These are phyloP conservation scores for Yamadazyma tumulicola DNA, from an alignment of 805 yeast species.

Conservation along the genomic window DNA sequence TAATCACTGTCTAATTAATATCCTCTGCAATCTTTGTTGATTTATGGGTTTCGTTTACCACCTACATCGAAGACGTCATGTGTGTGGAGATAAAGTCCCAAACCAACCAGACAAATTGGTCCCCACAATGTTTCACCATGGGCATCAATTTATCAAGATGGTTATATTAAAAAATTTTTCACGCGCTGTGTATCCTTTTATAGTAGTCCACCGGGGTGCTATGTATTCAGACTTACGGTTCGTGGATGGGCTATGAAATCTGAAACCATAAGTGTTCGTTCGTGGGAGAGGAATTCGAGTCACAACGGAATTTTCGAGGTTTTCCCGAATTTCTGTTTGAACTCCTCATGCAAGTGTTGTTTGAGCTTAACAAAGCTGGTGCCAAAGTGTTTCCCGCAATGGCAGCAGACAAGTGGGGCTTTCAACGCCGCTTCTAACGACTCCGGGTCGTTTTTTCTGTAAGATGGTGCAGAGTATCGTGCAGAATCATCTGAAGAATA, in stretches of 20 bases:
- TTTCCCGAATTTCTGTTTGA: constrained; percentile 12
- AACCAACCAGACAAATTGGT: background rate
- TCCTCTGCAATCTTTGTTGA: constrained; percentile 27
- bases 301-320: background rate
- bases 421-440: constrained; percentile 14
- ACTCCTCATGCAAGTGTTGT: constrained; percentile 25
- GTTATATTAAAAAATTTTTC: too few relatives aligned
- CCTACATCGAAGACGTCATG: constrained; percentile 32
- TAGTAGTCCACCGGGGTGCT: too few relatives aligned
- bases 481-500: background rate
- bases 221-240: too few relatives aligned
- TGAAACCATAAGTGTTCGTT: too few relatives aligned
- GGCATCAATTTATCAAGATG: too few relatives aligned
- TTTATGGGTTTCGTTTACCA: constrained; percentile 43
- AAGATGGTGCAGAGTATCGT: background rate
- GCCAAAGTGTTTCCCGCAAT: constrained; percentile 25
- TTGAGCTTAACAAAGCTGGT: constrained; percentile 23
- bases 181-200: too few relatives aligned
- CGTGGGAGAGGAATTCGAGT: too few relatives aligned
- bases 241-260: too few relatives aligned
- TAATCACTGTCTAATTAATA: constrained; percentile 10
- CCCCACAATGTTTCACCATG: too few relatives aligned
- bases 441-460: constrained; percentile 5
- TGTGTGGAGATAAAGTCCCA: constrained; percentile 32
- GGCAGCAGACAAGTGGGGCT: constrained; percentile 23